Conservation (phyloP, 352 stramenopile species). For the Pythium inflatum region DNA sequence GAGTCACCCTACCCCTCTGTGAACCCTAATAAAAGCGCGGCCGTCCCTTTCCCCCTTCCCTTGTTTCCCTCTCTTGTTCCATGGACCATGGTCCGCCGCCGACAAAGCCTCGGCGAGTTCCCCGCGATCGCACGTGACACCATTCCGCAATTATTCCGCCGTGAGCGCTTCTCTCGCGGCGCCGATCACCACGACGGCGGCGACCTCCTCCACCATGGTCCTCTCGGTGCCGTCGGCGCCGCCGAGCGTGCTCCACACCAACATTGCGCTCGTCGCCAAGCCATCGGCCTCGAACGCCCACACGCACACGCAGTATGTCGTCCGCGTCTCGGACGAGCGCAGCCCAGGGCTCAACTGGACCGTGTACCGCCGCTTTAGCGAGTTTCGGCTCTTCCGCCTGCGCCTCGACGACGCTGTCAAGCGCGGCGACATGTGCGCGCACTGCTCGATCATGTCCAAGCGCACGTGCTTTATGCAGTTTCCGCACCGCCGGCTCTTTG, state of each 20-base stretch:
- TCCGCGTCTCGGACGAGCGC: constrained; percentile 84
- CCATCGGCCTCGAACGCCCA: constrained; percentile 59
- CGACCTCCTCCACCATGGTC: constrained; percentile 23
- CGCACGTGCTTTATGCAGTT: constrained; percentile 85
- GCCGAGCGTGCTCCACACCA: constrained; percentile 70
- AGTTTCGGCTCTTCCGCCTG: constrained; percentile 79
- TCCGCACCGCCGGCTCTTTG: constrained; percentile 73
- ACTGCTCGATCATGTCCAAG: constrained; percentile 82
- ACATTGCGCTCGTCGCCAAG: constrained; percentile 80
- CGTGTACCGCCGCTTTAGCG: constrained; percentile 84
- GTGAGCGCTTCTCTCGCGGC: background rate
- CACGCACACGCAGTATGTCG: constrained; percentile 81
- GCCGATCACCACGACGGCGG: background rate
- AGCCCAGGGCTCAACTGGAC: constrained; percentile 73
- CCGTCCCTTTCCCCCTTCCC: background rate
- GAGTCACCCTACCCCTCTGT: constrained; percentile 5
- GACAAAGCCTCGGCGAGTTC: constrained; percentile 18
- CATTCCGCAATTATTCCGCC: constrained; percentile 9
- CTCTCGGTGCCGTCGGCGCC: constrained; percentile 34
- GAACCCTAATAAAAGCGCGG: constrained; percentile 23
- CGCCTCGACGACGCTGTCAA: constrained; percentile 68
- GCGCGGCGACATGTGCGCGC: constrained; percentile 65
- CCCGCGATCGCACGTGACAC: too few relatives aligned
- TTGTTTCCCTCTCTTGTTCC: constrained; percentile 15
- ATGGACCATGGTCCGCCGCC: background rate